These are phyloP conservation scores for Cyberlindnera bimundalis DNA, from an alignment of 805 yeast species.

Conservation along the genomic window DNA sequence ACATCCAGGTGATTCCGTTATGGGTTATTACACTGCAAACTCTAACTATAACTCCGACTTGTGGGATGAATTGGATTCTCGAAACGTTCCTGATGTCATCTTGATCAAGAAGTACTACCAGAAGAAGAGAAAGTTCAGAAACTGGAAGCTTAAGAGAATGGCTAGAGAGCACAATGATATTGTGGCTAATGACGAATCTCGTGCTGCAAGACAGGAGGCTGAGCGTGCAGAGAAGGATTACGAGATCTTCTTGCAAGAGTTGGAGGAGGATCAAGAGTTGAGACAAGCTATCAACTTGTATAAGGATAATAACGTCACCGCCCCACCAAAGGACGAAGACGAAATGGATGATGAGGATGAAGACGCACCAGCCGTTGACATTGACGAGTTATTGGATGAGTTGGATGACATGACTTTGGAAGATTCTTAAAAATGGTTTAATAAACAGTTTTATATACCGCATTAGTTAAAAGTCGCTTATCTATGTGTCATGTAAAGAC, in stretches of 20 bases:
- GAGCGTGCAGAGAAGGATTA: conserved; percentile 94
- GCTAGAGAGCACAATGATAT: conserved; percentile 92
- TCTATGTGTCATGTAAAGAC: conserved; percentile 1
- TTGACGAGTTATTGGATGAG: conserved; percentile 93
- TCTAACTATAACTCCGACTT: conserved; percentile 86
- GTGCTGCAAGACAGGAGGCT: conserved; percentile 81
- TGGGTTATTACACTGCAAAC: conserved; percentile 85
- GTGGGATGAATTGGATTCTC: conserved; percentile 65
- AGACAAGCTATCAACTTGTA: conserved; percentile 88
- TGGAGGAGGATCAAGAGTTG: conserved; percentile 94
- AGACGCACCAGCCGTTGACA: conserved; percentile 83
- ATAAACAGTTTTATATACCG: background rate
- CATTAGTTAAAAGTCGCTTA: background rate
- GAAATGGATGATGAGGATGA: conserved; percentile 57
- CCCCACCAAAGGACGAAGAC: conserved; percentile 44
- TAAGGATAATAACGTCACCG: conserved; percentile 56
- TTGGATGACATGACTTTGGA: conserved; percentile 89
- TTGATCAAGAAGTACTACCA: conserved; percentile 85
- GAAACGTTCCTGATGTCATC: conserved; percentile 77
- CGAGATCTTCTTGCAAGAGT: conserved; percentile 92
- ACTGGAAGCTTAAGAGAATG: conserved; percentile 95
- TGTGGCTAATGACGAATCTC: conserved; percentile 66
- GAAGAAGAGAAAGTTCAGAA: conserved; percentile 77
- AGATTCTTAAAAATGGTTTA: conserved; percentile 29
- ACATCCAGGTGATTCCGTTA: conserved; percentile 93